Base-by-base conservation (phyloP, 2,329 filamentous ascomycete species). In the Domatiomyces catenatus region DNA sequence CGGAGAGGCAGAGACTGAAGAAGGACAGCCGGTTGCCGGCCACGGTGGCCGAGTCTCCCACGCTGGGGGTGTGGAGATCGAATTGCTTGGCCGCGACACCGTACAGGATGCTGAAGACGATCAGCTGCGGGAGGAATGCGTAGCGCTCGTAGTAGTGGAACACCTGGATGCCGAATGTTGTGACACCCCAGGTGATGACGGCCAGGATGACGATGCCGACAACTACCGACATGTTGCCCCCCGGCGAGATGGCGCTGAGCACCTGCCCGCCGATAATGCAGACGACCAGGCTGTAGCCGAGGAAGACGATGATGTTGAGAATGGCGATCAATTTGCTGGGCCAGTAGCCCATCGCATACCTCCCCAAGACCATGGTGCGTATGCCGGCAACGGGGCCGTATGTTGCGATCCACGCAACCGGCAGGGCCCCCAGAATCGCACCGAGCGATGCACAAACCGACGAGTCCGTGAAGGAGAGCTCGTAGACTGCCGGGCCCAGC, bases 111-210 rank as follows among this genome's bases (percentile, higher is more conserved):
- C 75, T 76, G 3, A 82, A 63, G 3, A 81, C 74, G 3, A 81
- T 67, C 0, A 81, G 60, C 58, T 81, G 78, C 0, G 80, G 80
- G 0, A 83, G 65, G 72, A 80, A 83, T 1, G 79, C 78, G 60
- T 63, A 77, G 61, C 80, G 73, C 66, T 84, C 80, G 62, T 84
- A 86, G 49, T 75, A 71, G 60, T 85, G 81, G 62, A 86, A 83
- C 44, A 79, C 67, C 49, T 72, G 73, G 61, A 84, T 83, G 0
- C 81, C 82, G 60, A 84, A 83, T 0, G 77, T 80, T 1, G 79
- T 80, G 43, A 85, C 73, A 1, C 71, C 66, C 76, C 78, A 82
- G 26, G 75, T 76, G 36, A 83, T 75, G 20, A 82, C 58, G 1
- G 77, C 76, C 10, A 79, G 74, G 45, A 84, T 75, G 42, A 84